These are phyloP conservation scores for Suhomyces bokatorum DNA, from an alignment of 1,139 yeast genomes.

Conservation along the genomic window DNA sequence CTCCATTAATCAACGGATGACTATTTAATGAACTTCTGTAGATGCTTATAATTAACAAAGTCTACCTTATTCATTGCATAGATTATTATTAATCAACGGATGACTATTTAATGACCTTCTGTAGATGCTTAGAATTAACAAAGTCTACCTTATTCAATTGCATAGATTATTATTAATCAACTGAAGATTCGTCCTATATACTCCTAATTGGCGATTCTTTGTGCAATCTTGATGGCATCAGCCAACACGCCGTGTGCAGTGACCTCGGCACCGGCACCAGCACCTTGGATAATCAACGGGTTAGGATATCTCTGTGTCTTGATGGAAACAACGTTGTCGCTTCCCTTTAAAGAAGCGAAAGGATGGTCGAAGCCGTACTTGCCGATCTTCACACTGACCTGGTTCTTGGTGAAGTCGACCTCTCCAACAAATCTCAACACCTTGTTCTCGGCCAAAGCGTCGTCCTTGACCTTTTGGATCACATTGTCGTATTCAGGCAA, in stretches of 20 bases:
- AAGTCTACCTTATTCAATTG: neutral
- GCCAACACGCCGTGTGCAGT: constrained; percentile 98
- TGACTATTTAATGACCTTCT: too few relatives aligned
- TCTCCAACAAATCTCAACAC: constrained; percentile 92
- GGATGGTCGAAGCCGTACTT: constrained; percentile 88
- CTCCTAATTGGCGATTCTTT: constrained; percentile 59
- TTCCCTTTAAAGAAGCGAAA: constrained; percentile 91
- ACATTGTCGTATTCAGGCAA: constrained; percentile 83
- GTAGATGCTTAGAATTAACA: too few relatives aligned
- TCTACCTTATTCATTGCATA: too few relatives aligned
- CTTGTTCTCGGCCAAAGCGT: constrained; percentile 79
- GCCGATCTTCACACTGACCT: constrained; percentile 83
- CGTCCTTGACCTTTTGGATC: constrained; percentile 71
- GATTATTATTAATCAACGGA: too few relatives aligned
- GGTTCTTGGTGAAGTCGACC: constrained; percentile 69
- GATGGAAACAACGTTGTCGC: constrained; percentile 92
- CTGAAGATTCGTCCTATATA: too few relatives aligned
- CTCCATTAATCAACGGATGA: too few relatives aligned
- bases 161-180: too few relatives aligned
- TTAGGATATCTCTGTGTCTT: constrained; percentile 87
- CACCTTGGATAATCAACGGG: constrained; percentile 96
- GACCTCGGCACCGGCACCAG: constrained; percentile 98
- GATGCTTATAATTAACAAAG: too few relatives aligned
- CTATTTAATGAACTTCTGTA: too few relatives aligned
- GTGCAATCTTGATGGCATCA: constrained; percentile 87